Base-by-base conservation (phyloP, 2,329 filamentous ascomycete species). In the Purpureocillium lavendulum region DNA sequence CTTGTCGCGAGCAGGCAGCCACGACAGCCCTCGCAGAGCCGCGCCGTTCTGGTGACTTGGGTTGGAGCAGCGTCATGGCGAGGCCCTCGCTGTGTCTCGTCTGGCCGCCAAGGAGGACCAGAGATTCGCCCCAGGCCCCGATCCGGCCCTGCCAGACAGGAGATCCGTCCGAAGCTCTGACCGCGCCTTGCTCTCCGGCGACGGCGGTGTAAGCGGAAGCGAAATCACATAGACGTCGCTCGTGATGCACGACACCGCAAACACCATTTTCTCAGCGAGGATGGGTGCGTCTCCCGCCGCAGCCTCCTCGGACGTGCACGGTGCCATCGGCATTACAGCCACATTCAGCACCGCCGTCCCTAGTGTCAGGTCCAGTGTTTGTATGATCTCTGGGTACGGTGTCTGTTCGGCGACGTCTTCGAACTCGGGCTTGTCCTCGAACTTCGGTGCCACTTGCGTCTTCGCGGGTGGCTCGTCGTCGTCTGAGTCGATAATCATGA, bases 401-500 rank as follows among this genome's bases (percentile, higher is more conserved):
- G 63, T 64, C 35, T 73, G 67, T 24, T 71, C 65, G 29, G 64
- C 53, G 4, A 60, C 60, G 9, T 75, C 73, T 44, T 79, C 74
- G 43, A 82, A 82, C 42, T 76, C 66, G 7, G 76, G 72, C 40
- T 69, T 70, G 51, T 80, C 74, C 40, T 71, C 66, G 41, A 61
- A 66, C n/a, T 55, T 53, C 10, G 50, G 46, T 29, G 49, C 35
- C 33, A 45, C 45, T 45, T 59, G 49, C 36, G 59, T 47, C 37
- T 65, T 60, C 14, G 60, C 43, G 2, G 62, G 47, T 2, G 60
- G 52, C 21, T 68, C 67, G 24, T 80, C 77, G 7, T 79, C 75
- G 48, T 82, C 77, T 1, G 75, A 80, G 50, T 82, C 77, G 39
- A 82, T 69, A 13, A 80, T 66, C 70, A 82, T 80, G 21, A 81